These are phyloP conservation scores for Paraphaeosphaeria minitans DNA, from an alignment of 2,329 filamentous ascomycete species.

Conservation along the genomic window DNA sequence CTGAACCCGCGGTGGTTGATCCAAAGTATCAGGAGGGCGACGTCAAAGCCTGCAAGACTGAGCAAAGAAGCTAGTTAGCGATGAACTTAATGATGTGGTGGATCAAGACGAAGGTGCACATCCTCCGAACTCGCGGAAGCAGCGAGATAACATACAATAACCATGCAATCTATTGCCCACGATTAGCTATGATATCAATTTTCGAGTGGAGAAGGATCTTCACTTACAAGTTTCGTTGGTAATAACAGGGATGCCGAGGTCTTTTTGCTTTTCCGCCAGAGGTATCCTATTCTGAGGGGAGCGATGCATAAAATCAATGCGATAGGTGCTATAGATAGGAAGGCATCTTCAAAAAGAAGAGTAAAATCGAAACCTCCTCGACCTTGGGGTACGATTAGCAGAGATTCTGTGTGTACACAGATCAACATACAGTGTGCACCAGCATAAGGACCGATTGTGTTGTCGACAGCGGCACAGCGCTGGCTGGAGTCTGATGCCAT, in stretches of 20 bases:
- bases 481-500: conserved; percentile 29
- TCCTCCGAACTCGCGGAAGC: neutral
- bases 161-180: neutral
- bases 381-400: conserved; percentile 2
- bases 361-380: conserved; percentile 48
- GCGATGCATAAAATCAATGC: conserved; percentile 36
- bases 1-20: conserved; percentile 17
- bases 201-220: neutral
- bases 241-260: conserved; percentile 28
- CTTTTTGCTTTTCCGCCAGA: conserved; percentile 34
- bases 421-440: conserved; percentile 24
- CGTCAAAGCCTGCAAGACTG: conserved; percentile 33
- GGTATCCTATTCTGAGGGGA: conserved; percentile 34
- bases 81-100: neutral
- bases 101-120: neutral
- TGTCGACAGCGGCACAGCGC: conserved; percentile 32
- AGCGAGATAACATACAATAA: neutral
- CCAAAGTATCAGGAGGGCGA: conserved; percentile 38
- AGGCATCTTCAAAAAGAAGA: conserved; percentile 42
- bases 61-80: conserved; percentile 7
- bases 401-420: neutral
- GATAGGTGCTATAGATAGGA: conserved; percentile 41
- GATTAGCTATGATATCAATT: neutral
- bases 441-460: conserved; percentile 41
- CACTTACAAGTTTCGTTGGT: conserved; percentile 36